Evolutionary conservation across 176 grass and related monocot genomes (phyloP), one percentile per base, ranked within the genome.

Genomic region (Thalia dealbata): DNA sequence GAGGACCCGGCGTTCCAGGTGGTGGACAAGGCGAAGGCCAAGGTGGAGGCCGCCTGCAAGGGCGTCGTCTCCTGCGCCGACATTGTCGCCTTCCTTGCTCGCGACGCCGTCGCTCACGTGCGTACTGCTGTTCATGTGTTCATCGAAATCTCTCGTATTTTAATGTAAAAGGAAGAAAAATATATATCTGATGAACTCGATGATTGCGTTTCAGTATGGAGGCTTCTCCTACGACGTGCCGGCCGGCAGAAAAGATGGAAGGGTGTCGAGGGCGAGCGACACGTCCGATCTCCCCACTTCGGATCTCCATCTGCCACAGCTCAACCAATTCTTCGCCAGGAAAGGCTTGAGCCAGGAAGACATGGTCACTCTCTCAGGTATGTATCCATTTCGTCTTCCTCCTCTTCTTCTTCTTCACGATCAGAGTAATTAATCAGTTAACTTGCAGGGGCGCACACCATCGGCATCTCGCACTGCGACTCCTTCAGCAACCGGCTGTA

Each of bases 171-270:
- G n/a, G n/a, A n/a, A n/a, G n/a, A n/a, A n/a, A n/a, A n/a, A n/a
- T n/a, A n/a, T n/a, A n/a, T n/a, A n/a, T n/a, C n/a, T n/a, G n/a
- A n/a, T n/a, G n/a, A n/a, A n/a, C n/a, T n/a, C n/a, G n/a, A n/a
- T 38, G 32, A 38, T 38, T 4, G 32, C 32, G 29, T n/a, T 15
- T 22, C 74, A 95, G 91, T 85, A 77, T 22, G 84, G 91, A 28
- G 82, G 87, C 1, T 21, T 9, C 60, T 15, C 18, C 38, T 95
- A 95, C 61, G 56, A 42, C 14, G 82, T 90, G 0, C 73, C 78
- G 51, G 77, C 82, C 19, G 85, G 87, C 0, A 60, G 87, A 61
- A 69, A 69, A 80, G 87, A 96, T 26, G 91, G 91, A 60, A 81
- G 63, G n/a, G 54, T 88, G 38, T 91, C 85, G 6, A 71, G 72